Percentiles rank a stretch among this genome's conserved stretches.
phyloP scores from a whole-genome alignment of 2,329 filamentous ascomycete species.

The Neurospora sp. region DNA sequence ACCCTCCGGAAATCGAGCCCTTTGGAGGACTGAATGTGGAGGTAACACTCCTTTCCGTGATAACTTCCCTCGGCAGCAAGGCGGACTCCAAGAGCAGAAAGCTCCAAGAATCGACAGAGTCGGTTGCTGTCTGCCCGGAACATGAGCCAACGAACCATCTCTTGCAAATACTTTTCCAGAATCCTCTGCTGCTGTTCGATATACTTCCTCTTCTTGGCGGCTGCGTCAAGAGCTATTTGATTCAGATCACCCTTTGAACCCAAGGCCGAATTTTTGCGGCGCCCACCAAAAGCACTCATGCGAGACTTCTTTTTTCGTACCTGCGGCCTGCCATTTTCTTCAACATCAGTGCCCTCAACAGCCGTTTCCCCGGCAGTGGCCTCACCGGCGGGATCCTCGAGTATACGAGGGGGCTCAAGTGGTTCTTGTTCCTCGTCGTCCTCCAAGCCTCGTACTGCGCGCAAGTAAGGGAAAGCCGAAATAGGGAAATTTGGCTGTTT shows the following conservation, averaged over 20 bases:
- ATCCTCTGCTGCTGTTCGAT: constrained; percentile 75
- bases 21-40: constrained; percentile 86
- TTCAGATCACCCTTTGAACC: constrained; percentile 29
- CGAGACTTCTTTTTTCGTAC: constrained; percentile 39
- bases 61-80: constrained; percentile 93
- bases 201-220: constrained; percentile 50
- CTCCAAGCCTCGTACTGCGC: constrained; percentile 68
- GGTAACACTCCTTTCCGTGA: constrained; percentile 91
- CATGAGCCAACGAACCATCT: constrained; percentile 94
- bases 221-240: constrained; percentile 46
- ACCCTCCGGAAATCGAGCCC: constrained; percentile 78
- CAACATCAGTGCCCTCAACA: constrained; percentile 51
- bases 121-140: constrained; percentile 94
- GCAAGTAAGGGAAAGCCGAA: constrained; percentile 81
- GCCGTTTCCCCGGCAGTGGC: constrained; percentile 27
- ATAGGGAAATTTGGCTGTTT: constrained; percentile 86
- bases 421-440: constrained; percentile 57
- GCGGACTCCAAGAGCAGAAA: constrained; percentile 87
- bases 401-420: background rate
- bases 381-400: constrained; percentile 6
- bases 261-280: constrained; percentile 42
- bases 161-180: constrained; percentile 81
- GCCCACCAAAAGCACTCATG: constrained; percentile 41
- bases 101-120: constrained; percentile 87
- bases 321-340: constrained; percentile 46